These are phyloP conservation scores for Metschnikowia aberdeeniae DNA, from an alignment of 805 yeast species.

Conservation along the genomic window DNA sequence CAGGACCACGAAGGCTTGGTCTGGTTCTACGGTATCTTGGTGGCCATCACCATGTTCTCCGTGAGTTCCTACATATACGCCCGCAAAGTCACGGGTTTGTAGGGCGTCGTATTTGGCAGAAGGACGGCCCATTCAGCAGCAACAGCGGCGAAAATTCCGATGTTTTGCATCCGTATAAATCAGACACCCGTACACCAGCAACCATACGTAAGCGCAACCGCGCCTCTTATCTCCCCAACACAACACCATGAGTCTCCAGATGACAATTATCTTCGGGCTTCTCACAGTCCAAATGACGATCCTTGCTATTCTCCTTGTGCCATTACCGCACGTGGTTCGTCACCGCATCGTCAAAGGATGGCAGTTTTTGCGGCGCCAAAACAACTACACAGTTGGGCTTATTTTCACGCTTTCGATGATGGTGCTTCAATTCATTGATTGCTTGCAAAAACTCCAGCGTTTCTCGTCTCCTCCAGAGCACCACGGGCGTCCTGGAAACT, in stretches of 20 bases:
- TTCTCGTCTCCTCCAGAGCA: constrained; percentile 16
- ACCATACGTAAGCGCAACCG: background rate
- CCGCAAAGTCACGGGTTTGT: constrained; percentile 36
- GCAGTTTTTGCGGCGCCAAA: constrained; percentile 28
- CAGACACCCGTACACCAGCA: background rate
- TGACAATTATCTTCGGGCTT: constrained; percentile 44
- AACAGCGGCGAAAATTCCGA: too few relatives aligned
- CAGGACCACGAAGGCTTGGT: constrained; percentile 47
- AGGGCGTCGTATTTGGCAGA: constrained; percentile 5
- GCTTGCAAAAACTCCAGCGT: constrained; percentile 41
- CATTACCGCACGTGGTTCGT: constrained; percentile 50
- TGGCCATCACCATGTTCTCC: constrained; percentile 31
- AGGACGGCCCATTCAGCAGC: background rate
- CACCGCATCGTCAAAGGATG: constrained; percentile 37
- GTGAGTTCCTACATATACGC: constrained; percentile 39
- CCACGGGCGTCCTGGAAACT: constrained; percentile 11
- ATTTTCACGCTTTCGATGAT: constrained; percentile 41
- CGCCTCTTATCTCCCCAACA: background rate
- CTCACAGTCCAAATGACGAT: constrained; percentile 50
- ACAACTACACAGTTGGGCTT: constrained; percentile 44
- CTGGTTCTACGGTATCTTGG: constrained; percentile 41
- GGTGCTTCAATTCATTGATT: constrained; percentile 50
- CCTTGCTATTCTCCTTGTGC: constrained; percentile 47
- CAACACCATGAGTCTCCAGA: constrained; percentile 42
- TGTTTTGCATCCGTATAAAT: background rate